Evolutionary conservation across 2,329 filamentous ascomycete species (phyloP).

Genomic region (Diaporthe longicolla): DNA sequence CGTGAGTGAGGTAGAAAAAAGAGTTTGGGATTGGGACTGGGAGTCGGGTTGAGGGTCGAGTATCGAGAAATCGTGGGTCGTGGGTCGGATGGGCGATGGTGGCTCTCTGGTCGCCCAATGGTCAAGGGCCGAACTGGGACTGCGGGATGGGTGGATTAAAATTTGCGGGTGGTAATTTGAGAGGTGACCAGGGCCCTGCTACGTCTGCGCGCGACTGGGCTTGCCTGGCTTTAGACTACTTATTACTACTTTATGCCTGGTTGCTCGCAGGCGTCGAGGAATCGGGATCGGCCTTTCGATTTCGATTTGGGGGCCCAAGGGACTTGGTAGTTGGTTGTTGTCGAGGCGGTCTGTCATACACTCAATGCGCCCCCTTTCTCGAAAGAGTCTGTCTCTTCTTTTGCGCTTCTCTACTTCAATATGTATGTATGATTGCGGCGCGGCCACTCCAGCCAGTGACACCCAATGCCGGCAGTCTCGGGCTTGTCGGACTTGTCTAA

Average conservation of each 20-base stretch:
- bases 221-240: neutral
- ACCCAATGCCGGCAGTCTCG: slow-evolving; percentile 3
- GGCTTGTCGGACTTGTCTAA: neutral
- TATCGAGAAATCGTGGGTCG: neutral
- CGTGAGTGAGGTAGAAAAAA: neutral
- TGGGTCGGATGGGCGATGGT: neutral
- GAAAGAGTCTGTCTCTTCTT: neutral
- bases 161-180: slow-evolving; percentile 33
- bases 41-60: neutral
- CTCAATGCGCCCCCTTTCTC: slow-evolving; percentile 29
- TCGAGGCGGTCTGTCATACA: neutral
- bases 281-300: slow-evolving; percentile 9
- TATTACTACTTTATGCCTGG: neutral
- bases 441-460: neutral
- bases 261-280: neutral
- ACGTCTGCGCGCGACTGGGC: slow-evolving; percentile 8
- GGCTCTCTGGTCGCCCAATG: neutral
- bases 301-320: neutral
- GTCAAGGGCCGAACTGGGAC: neutral
- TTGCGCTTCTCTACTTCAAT: too few relatives aligned
- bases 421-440: neutral
- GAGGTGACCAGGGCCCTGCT: slow-evolving; percentile 24
- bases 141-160: slow-evolving; percentile 32
- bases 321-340: neutral
- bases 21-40: neutral